A percentile compares a stretch with the other conserved stretches of the same genome.
Conservation (phyloP, 768 basidiomycete species). For the Tricholoma sp. region DNA sequence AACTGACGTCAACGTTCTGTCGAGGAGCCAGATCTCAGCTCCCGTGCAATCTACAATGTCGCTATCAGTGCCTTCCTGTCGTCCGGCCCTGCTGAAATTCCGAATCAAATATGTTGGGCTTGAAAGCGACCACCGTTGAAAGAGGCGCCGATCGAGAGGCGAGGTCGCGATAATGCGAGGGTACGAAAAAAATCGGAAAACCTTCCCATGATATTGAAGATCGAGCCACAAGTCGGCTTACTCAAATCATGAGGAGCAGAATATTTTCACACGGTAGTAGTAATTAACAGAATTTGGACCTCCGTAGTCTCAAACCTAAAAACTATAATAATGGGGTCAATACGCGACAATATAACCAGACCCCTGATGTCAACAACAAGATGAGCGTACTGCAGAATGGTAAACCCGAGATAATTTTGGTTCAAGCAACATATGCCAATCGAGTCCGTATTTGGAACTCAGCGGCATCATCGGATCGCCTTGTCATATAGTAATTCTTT, state of each 20-base stretch:
- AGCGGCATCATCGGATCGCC: neutral
- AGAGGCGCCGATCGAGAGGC: neutral
- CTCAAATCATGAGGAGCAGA: too few relatives aligned
- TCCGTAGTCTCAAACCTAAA: too few relatives aligned
- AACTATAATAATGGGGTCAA: too few relatives aligned
- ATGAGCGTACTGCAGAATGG: too few relatives aligned
- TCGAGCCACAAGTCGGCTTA: too few relatives aligned
- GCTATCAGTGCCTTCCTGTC: neutral
- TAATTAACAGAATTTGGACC: neutral
- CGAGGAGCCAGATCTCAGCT: neutral
- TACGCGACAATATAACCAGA: too few relatives aligned
- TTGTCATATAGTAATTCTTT: neutral
- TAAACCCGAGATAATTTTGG: neutral
- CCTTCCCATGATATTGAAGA: neutral
- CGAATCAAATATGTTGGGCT: neutral
- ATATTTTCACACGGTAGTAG: too few relatives aligned
- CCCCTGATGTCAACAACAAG: too few relatives aligned
- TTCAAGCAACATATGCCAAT: neutral
- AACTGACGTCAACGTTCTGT: neutral
- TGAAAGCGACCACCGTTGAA: neutral
- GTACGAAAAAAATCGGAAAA: too few relatives aligned
- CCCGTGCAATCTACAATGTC: neutral
- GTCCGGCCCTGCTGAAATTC: too few relatives aligned
- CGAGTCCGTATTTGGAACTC: neutral
- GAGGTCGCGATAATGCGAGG: too few relatives aligned